Conservation (phyloP, 1,284 basidiomycete genomes). For the Ustilago xerochloae region DNA sequence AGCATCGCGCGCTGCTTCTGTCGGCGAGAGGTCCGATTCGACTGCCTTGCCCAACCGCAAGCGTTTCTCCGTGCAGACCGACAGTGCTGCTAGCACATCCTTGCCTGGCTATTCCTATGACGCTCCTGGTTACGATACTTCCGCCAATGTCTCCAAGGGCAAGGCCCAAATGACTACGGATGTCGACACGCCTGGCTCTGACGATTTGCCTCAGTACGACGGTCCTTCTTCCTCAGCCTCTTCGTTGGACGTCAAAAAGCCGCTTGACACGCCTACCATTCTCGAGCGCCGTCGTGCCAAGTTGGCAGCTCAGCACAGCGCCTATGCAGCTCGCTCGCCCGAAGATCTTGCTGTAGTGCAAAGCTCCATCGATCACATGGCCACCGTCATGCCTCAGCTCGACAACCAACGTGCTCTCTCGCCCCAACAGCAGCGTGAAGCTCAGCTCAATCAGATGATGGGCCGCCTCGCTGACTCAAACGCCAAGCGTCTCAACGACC, state of each 20-base stretch:
- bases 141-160: background rate
- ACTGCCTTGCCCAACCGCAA: slow-evolving; percentile 32
- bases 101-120: slow-evolving; percentile 29
- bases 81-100: slow-evolving; percentile 33
- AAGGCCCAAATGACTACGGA: background rate
- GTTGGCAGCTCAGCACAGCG: slow-evolving; percentile 44
- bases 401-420: slow-evolving; percentile 49
- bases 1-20: slow-evolving; percentile 35
- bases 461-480: slow-evolving; percentile 26
- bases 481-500: slow-evolving; percentile 43
- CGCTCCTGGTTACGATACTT: slow-evolving; percentile 13
- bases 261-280: slow-evolving; percentile 22
- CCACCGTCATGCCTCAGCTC: slow-evolving; percentile 51
- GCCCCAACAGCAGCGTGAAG: slow-evolving; percentile 32
- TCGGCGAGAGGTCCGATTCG: slow-evolving; percentile 27
- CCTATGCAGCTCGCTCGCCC: slow-evolving; percentile 46
- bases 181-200: background rate
- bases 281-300: slow-evolving; percentile 48
- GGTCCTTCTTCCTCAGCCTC: background rate
- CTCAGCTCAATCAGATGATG: slow-evolving; percentile 35
- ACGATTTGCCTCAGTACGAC: slow-evolving; percentile 31
- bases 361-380: slow-evolving; percentile 51
- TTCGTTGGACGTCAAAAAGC: slow-evolving; percentile 17
- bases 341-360: slow-evolving; percentile 53
- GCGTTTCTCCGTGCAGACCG: slow-evolving; percentile 36